phyloP scores from a whole-genome alignment of 1,284 basidiomycete genomes.

The Ustilago xerochloae region DNA sequence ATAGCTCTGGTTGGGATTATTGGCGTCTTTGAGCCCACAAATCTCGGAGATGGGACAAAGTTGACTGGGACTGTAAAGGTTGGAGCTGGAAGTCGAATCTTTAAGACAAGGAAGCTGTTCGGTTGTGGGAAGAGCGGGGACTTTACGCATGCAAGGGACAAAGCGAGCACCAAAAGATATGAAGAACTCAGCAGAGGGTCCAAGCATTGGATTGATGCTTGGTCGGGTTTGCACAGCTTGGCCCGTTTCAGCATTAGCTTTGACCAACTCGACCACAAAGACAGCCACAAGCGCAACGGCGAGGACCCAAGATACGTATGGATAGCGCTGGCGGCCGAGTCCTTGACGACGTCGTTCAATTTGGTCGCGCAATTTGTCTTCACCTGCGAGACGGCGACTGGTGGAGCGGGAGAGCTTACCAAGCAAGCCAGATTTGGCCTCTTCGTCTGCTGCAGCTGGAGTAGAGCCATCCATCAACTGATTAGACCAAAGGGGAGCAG shows the following conservation, averaged over 20 bases:
- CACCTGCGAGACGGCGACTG: constrained; percentile 8
- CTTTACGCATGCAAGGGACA: constrained; percentile 83
- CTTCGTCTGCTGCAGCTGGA: constrained; percentile 19
- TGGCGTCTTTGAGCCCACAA: constrained; percentile 78
- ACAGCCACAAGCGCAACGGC: constrained; percentile 73
- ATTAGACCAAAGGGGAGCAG: constrained; percentile 33
- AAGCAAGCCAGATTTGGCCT: constrained; percentile 37
- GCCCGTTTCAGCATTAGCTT: constrained; percentile 61
- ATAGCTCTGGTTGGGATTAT: constrained; percentile 84
- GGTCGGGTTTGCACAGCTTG: constrained; percentile 72
- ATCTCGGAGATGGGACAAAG: constrained; percentile 83
- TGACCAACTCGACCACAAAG: constrained; percentile 64
- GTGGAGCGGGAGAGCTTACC: constrained; percentile 29
- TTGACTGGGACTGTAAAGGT: constrained; percentile 63
- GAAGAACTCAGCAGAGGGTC: constrained; percentile 84
- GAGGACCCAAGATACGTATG: constrained; percentile 74
- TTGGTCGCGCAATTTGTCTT: constrained; percentile 57
- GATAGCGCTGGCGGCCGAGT: constrained; percentile 82
- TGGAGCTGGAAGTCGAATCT: constrained; percentile 71
- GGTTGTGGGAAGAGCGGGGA: constrained; percentile 68
- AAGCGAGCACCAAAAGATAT: constrained; percentile 90
- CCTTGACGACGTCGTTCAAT: constrained; percentile 74
- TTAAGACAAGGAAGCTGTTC: constrained; percentile 73
- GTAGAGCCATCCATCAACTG: constrained; percentile 24
- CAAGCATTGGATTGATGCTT: constrained; percentile 88